Base-by-base conservation (phyloP, 192 early-diverging fungal species). In the Jimgerdemannia flammicorona region DNA sequence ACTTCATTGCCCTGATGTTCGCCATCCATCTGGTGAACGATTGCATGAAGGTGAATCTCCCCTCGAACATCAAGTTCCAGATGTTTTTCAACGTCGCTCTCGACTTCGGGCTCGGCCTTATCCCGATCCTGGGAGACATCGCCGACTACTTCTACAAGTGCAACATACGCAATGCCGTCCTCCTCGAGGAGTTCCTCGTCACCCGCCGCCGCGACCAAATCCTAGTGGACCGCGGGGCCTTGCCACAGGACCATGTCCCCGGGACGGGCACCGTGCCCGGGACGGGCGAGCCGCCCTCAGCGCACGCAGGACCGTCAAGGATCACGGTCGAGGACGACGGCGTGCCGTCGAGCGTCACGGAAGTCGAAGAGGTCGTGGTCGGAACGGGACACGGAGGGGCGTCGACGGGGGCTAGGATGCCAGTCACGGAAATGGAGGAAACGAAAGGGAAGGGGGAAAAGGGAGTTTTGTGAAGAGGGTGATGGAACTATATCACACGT, bases 51-150 rank as follows among this genome's bases (percentile, higher is more conserved):
- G 87, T 83, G 2, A 76, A 86, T 64, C 78, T 89, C 8, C 88
- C 88, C 41, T 70, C 72, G 14, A 17, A 67, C 17, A 39, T 89
- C 4, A 73, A 78, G 1, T 20, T 65, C 11, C 72, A 71, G 71
- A 89, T 89, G 88, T 18, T 85, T 29, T 44, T 79, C 43, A 89
- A 89, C 41, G 79, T 87, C 3, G 74, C 69, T 14, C 17, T 89
- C 70, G 88, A 89, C 76, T 89, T 85, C 78, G 63, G 77, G 87
- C 43, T 86, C 42, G 86, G 88, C 1, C n/a, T 89, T 19, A 72
- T 84, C 20, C 88, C 88, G 9, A 9, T 89, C 4, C 19, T 84
- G 3, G 88, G 88, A 14, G 88, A 89, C 73, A 8, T 87, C 8
- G 42, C 74, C 10, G 88, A 89, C 72, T 80, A 84, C 14, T 64